Evolutionary conservation across 352 stramenopile genomes (phyloP), one percentile per base, ranked within the genome.

Genomic region (Pythium volutum): DNA sequence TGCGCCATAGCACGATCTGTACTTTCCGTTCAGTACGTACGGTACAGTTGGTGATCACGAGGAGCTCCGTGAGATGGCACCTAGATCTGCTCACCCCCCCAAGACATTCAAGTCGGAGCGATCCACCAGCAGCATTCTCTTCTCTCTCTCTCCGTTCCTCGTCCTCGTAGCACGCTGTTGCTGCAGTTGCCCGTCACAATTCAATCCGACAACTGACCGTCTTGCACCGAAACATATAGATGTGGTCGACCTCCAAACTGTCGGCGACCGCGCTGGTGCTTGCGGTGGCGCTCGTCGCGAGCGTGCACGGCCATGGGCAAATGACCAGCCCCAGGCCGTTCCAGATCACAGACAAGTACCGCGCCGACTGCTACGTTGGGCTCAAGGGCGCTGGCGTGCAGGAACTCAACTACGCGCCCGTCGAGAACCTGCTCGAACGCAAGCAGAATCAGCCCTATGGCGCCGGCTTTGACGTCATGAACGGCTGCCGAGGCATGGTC

Each of bases 401-500:
- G 26, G 77, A 87, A 57, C 68, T 84, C 41, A 47, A 75, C 27
- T 84, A 66, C 63, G 71, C 77, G 2, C 75, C 77, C 3, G 71
- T 87, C n/a, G 71, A 87, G 59, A 77, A 79, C 59, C 59, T 87
- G 53, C 71, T 69, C 56, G 58, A 83, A 41, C 75, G 77, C 38
- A 77, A 71, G 48, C 77, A 87, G 39, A 75, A 76, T 41, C 64
- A 76, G 23, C 77, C 77, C 0, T 71, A 60, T 1, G 71, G 69
- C 16, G 55, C 65, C 26, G 81, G 71, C 34, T 87, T 84, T 59
- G 73, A 81, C 53, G 74, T 87, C 27, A 76, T 74, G 69, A 87
- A 87, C 64, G 77, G 77, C 3, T 87, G 75, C 52, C 75, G 77
- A 23, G 77, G 75, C 29, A 75, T 80, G 42, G 72, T 84, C 33